A percentile compares a stretch with the other conserved stretches of the same genome.
Conservation (phyloP, 208 protist species). For the Acanthamoeba royreba region DNA sequence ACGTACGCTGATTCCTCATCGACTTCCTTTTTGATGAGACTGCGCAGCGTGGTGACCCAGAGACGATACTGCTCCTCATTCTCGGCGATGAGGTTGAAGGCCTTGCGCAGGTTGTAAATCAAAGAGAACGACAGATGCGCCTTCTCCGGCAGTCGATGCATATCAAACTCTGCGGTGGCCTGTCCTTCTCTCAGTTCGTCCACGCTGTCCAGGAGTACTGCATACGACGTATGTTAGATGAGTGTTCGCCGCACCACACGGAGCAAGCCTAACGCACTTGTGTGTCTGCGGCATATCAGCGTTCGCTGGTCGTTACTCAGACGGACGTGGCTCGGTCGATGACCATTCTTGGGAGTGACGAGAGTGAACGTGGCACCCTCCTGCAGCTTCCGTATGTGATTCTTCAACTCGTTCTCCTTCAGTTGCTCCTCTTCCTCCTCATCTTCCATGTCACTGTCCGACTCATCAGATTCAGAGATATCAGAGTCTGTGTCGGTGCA, state of each 20-base stretch:
- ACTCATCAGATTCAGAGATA: too few relatives aligned
- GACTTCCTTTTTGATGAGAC: not conserved
- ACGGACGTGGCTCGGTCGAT: not conserved
- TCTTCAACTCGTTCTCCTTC: not conserved
- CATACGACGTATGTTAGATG: too few relatives aligned
- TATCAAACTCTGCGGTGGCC: not conserved
- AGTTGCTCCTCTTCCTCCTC: not conserved
- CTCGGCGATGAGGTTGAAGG: slow-evolving; percentile 14
- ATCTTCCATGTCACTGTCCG: too few relatives aligned
- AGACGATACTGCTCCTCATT: not conserved
- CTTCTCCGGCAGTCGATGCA: not conserved
- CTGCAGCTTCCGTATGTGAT: not conserved
- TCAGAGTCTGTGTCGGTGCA: too few relatives aligned
- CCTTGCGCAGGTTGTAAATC: not conserved
- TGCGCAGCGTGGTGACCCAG: not conserved
- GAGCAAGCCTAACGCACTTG: not conserved
- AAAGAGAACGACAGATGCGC: not conserved
- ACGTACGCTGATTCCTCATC: not conserved
- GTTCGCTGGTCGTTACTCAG: not conserved
- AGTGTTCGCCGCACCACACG: too few relatives aligned
- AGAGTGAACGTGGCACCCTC: not conserved
- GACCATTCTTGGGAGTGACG: not conserved
- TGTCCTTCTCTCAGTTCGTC: not conserved
- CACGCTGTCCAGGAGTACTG: not conserved
- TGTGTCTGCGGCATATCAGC: not conserved